Evolutionary conservation across 805 yeast genomes (phyloP), one percentile per base, ranked within the genome.

Genomic region (Brettanomyces naardenensis): DNA sequence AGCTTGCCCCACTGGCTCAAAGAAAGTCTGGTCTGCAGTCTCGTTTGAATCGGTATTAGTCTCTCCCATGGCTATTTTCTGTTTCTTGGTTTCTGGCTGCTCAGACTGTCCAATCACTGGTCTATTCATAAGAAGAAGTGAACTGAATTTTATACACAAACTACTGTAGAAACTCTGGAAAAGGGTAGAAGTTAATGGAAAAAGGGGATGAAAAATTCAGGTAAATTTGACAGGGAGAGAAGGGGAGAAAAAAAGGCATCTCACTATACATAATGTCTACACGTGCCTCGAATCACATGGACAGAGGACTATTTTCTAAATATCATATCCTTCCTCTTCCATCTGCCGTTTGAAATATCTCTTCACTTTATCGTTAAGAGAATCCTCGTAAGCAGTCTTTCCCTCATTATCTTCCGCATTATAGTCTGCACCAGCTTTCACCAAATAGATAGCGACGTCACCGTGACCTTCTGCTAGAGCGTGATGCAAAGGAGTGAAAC

Each of bases 391-490:
- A 2, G 85, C 75, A 1, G 69, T 68, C 39, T 71, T 61, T 2
- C 79, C 86, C 10, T 77, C 81, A 2, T 49, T 43, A 45, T 71
- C 75, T 35, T 60, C 61, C 11, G 65, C 39, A 17, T 51, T 58
- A 9, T 65, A 56, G 46, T 83, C 87, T 0, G 95, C 96, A 0
- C 90, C 90, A 4, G 69, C 62, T 37, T 69, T 66, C 2, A 79
- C 76, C 33, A 89, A 60, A 25, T 64, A 51, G 1, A 77, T 65
- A 0, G 84, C 95, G 9, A 75, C 74, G 41, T 84, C 95, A 1
- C 81, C 88, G 48, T 79, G 80, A 0, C 95, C 96, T 58, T 89
- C 97, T 0, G 95, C 87, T 39, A 82, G 61, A 0, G 97, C 95
- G 58, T 86, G 95, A 56, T 86, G 95, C 42, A 90, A 56, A 1